Evolutionary conservation across 2,329 filamentous ascomycete species (phyloP), one percentile per base, ranked within the genome.

Genomic region (Talaromyces sp.): DNA sequence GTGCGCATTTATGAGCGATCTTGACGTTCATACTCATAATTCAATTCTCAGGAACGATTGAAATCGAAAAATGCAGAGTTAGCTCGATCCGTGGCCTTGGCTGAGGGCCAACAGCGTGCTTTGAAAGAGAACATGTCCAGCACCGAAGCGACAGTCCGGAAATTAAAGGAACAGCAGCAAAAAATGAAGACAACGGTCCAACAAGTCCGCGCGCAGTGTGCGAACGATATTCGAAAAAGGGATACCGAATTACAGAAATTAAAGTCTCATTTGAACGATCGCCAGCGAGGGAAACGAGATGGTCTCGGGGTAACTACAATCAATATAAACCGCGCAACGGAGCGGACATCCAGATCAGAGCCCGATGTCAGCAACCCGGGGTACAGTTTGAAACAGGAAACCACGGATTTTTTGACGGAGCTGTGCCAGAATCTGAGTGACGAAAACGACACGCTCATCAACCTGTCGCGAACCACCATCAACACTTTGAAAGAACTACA

Each of bases 231-330:
- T 53, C 88, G 93, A 63, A 93, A 96, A 71, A 87, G 93, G 49
- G 95, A 99, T 72, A 82, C 92, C 52, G 91, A 96, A 75, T 88
- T 98, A 65, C 90, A 96, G 65, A 87, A 88, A 47, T 81, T 99
- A 65, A 98, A 97, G 80, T 89, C 88, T 67, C 92, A 96, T 72
- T 82, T 98, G 64, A 83, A 86, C 3, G 91, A 95, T 59, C 70
- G 85, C 82, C 54, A 84, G 86, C 65, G 86, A 83, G 66, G 82
- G 83, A 69, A 73, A 68, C 84, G 56, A 79, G 86, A 70, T 80
- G 86, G 60, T 63, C 80, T 67, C 73, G 81, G 67, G 64, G 75
- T 73, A 71, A 85, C 69, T 73, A 84, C 66, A 71, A 81, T 77
- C 70, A 78, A 68, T 28, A 78, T 81, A 36, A 78, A 76, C 52